phyloP scores from a whole-genome alignment of 805 yeast genomes.

The Ogataea trehalophila region DNA sequence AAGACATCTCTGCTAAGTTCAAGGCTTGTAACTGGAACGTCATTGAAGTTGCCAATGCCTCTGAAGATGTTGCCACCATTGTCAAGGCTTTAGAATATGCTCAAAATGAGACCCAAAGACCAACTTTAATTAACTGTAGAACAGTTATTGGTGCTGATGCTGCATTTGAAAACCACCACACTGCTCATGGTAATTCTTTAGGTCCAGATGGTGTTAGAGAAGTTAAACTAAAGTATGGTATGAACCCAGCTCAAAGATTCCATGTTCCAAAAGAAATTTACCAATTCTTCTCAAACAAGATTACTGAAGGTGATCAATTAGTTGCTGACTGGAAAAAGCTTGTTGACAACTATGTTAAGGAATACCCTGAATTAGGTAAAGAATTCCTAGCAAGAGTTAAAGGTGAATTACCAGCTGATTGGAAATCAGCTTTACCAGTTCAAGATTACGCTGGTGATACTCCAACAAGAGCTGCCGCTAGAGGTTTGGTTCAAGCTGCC shows the following conservation, averaged over 20 bases:
- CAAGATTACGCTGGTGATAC: conserved; percentile 82
- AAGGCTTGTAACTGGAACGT: conserved; percentile 95
- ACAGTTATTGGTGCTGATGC: conserved; percentile 96
- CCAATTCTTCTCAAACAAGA: conserved; percentile 57
- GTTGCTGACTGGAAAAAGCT: conserved; percentile 73
- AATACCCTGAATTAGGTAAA: conserved; percentile 73
- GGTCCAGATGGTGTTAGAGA: conserved; percentile 89
- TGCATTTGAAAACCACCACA: conserved; percentile 73
- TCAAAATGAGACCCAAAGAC: conserved; percentile 34
- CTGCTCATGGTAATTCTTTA: conserved; percentile 95
- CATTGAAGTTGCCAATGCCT: conserved; percentile 61
- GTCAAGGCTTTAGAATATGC: conserved; percentile 50
- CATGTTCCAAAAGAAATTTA: conserved; percentile 79
- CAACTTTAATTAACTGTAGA: conserved; percentile 81
- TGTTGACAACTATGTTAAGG: conserved; percentile 54
- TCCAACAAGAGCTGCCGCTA: conserved; percentile 94
- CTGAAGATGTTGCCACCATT: conserved; percentile 75
- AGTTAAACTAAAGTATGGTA: conserved; percentile 77
- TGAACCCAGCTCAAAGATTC: conserved; percentile 80
- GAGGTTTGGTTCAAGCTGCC: conserved; percentile 59
- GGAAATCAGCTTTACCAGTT: conserved; percentile 77
- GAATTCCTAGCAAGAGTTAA: conserved; percentile 74
- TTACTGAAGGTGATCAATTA: conserved; percentile 55
- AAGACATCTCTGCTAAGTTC: conserved; percentile 81
- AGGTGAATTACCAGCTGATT: conserved; percentile 75